Conservation (phyloP, 305 asterid genomes). For the Withania somnifera region DNA sequence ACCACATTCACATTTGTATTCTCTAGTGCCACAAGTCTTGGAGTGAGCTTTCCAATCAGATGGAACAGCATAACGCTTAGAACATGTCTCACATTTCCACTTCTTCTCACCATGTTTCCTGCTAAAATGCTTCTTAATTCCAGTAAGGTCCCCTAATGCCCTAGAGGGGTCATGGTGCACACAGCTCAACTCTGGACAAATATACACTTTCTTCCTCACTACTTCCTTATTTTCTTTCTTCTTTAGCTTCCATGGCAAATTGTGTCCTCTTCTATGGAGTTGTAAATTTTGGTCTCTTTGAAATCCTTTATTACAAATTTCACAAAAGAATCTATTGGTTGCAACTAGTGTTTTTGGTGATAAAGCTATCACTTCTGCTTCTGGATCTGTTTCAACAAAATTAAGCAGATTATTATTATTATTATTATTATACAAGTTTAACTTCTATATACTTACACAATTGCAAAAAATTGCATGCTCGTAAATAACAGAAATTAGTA, state of each 20-base stretch:
- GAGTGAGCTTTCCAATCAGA: conserved; percentile 59
- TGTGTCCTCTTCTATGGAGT: conserved; percentile 56
- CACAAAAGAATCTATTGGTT: conserved; percentile 53
- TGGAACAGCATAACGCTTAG: conserved; percentile 47
- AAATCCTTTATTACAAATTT: conserved; percentile 53
- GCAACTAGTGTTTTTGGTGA: conserved; percentile 48
- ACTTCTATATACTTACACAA: background rate
- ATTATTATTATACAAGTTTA: background rate
- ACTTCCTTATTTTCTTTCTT: conserved; percentile 32
- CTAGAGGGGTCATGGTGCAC: conserved; percentile 43
- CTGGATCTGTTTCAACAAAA: conserved; percentile 27
- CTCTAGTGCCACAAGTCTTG: conserved; percentile 55
- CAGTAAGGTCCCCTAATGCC: conserved; percentile 54
- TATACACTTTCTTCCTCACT: conserved; percentile 36
- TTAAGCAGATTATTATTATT: background rate
- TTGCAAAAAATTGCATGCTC: background rate
- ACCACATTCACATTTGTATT: conserved; percentile 59
- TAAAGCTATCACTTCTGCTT: conserved; percentile 53
- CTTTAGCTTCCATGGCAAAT: conserved; percentile 55
- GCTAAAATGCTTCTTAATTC: conserved; percentile 58
- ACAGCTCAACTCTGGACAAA: conserved; percentile 48
- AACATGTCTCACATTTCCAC: conserved; percentile 54
- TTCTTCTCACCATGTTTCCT: conserved; percentile 62
- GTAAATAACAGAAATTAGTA: background rate
- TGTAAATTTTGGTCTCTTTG: conserved; percentile 60